Evolutionary conservation across 2,329 filamentous ascomycete species (phyloP).

Genomic region (Saccharata proteae): DNA sequence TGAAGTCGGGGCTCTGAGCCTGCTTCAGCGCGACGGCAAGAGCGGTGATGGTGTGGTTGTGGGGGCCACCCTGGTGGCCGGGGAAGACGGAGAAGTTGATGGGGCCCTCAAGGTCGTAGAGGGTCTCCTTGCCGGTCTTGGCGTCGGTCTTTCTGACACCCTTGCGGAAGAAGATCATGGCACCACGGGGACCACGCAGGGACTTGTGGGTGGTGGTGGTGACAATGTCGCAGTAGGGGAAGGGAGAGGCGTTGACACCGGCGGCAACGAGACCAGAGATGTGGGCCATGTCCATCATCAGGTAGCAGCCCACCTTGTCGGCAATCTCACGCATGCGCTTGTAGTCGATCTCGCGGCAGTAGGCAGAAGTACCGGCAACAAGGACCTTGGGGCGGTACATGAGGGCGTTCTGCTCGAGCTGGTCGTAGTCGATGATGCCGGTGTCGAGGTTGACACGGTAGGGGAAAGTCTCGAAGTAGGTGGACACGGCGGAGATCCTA

Average conservation of each 20-base stretch:
- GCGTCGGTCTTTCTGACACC: conserved; percentile 72
- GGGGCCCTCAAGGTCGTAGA: conserved; percentile 82
- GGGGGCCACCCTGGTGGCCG: conserved; percentile 92
- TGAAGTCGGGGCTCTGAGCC: conserved; percentile 79
- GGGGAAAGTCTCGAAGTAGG: conserved; percentile 96
- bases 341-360: conserved; percentile 94
- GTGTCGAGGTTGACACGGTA: conserved; percentile 86
- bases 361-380: conserved; percentile 87
- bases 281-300: conserved; percentile 93
- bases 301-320: conserved; percentile 83
- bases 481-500: conserved; percentile 89
- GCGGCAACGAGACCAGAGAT: conserved; percentile 90
- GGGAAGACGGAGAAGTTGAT: conserved; percentile 98
- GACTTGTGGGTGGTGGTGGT: conserved; percentile 98
- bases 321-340: conserved; percentile 80
- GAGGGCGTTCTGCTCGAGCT: conserved; percentile 73
- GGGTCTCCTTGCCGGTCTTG: conserved; percentile 73
- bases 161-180: conserved; percentile 97
- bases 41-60: conserved; percentile 98
- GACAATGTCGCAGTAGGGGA: conserved; percentile 82
- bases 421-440: conserved; percentile 89
- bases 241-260: conserved; percentile 82
- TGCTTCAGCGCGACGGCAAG: conserved; percentile 91
- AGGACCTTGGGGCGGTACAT: conserved; percentile 94
- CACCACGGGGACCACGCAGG: conserved; percentile 83